Base-by-base conservation (phyloP, 352 stramenopile genomes). In the Phytophthora fragariaefolia region DNA sequence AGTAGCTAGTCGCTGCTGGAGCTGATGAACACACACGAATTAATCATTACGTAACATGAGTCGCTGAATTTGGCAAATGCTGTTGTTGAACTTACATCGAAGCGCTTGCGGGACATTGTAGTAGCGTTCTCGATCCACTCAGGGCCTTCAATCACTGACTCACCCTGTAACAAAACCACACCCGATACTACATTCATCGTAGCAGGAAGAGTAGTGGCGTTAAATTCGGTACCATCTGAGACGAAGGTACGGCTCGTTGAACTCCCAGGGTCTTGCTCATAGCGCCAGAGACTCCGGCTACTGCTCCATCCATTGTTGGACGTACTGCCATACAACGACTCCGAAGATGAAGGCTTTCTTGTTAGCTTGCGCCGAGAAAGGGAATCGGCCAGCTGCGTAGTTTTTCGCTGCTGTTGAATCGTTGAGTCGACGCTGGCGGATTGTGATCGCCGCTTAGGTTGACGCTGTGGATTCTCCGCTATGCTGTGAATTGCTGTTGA, bases 101-200 rank as follows among this genome's bases (percentile, higher is more conserved):
- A 91, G 20, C 79, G 77, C 53, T 87, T 91, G n/a, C 71, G 69
- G 23, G 83, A 91, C 83, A 91, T 91, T 2, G 71, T 89, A 27
- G 68, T 70, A 5, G 71, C 28, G 18, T 65, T 73, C 15, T 87
- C 79, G 0, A 76, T 54, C 22, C 66, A 76, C 17, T 81, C 66
- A 0, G 83, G 79, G 0, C 83, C 83, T 56, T 85, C 73, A 0
- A 80, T 18, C 2, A 78, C 51, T 2, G 59, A 55, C 8, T 89
- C 83, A 4, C 80, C 83, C 17, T 86, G 71, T 1, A 63, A 62
- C 1, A 89, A 60, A 17, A 69, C 66, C 0, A 90, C 83, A 0
- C 80, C 83, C 1, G 79, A 71, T 0, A 73, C 62, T 1, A 91
- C 62, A 36, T 18, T 66, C 20, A 82, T 82, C 1, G 64, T 70